Evolutionary conservation across 2,329 filamentous ascomycete species (phyloP).

Genomic region (Thelonectria discophora): DNA sequence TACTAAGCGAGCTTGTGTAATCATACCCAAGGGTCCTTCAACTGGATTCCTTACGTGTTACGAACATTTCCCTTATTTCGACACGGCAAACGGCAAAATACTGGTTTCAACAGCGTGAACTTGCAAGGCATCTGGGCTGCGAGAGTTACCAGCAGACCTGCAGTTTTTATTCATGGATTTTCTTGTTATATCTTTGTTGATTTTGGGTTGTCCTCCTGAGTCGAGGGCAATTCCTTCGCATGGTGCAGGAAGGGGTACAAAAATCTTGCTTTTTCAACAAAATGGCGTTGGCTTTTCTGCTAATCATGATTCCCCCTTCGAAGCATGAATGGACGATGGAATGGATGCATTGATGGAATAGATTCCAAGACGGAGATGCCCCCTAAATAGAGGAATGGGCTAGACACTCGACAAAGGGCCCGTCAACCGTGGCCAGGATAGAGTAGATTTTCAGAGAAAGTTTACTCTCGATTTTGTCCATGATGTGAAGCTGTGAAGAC

Average conservation of each 20-base stretch:
- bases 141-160: slow-evolving; percentile 42
- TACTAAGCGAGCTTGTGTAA: slow-evolving; percentile 52
- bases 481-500: too few relatives aligned
- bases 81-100: slow-evolving; percentile 49
- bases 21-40: slow-evolving; percentile 52
- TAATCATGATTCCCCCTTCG: slow-evolving; percentile 48
- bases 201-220: slow-evolving; percentile 34
- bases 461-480: slow-evolving; percentile 21
- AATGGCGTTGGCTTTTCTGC: slow-evolving; percentile 52
- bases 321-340: slow-evolving; percentile 40
- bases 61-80: slow-evolving; percentile 45
- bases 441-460: slow-evolving; percentile 38
- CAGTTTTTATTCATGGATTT: slow-evolving; percentile 32
- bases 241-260: slow-evolving; percentile 45
- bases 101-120: slow-evolving; percentile 57
- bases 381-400: slow-evolving; percentile 34
- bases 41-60: slow-evolving; percentile 51
- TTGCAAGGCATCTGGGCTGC: slow-evolving; percentile 51
- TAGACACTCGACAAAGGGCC: slow-evolving; percentile 42
- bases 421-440: slow-evolving; percentile 56
- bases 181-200: slow-evolving; percentile 39
- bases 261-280: slow-evolving; percentile 53
- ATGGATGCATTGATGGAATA: slow-evolving; percentile 40
- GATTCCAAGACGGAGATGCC: slow-evolving; percentile 30
- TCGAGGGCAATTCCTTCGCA: slow-evolving; percentile 37